Conservation (phyloP, 306 rosid species). For the Cucumis cinereus region DNA sequence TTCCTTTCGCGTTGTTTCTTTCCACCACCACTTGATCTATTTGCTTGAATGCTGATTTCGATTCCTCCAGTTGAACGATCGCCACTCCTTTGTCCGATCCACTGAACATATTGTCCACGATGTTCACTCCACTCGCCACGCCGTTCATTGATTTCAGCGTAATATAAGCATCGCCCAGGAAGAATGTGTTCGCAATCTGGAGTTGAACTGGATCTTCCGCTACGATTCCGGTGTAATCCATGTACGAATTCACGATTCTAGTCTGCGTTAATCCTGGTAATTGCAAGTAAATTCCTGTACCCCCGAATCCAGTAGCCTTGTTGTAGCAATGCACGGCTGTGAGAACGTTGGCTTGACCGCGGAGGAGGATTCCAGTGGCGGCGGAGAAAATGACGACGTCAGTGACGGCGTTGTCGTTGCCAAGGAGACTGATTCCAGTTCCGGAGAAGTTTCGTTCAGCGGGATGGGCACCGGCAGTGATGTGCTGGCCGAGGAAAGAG, state of each 20-base stretch:
- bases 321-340: conserved; percentile 88
- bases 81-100: conserved; percentile 45
- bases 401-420: conserved; percentile 73
- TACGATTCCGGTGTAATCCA: conserved; percentile 78
- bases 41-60: conserved; percentile 38
- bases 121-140: conserved; percentile 38
- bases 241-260: conserved; percentile 65
- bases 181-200: conserved; percentile 54
- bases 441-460: conserved; percentile 62
- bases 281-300: conserved; percentile 60
- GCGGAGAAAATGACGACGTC: conserved; percentile 90
- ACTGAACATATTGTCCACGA: conserved; percentile 80
- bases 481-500: conserved; percentile 83
- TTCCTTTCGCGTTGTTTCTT: conserved; percentile 58
- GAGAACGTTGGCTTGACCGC: conserved; percentile 61
- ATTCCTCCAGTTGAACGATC: conserved; percentile 55
- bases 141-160: conserved; percentile 63
- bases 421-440: conserved; percentile 47
- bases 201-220: conserved; percentile 91
- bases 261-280: conserved; percentile 68
- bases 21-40: conserved; percentile 62
- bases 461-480: conserved; percentile 62
- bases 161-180: conserved; percentile 74
- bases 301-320: conserved; percentile 86
- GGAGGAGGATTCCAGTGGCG: conserved; percentile 40